Evolutionary conservation across 2,329 filamentous ascomycete genomes (phyloP), one percentile per base, ranked within the genome.

Genomic region (Trichoderma sp.): DNA sequence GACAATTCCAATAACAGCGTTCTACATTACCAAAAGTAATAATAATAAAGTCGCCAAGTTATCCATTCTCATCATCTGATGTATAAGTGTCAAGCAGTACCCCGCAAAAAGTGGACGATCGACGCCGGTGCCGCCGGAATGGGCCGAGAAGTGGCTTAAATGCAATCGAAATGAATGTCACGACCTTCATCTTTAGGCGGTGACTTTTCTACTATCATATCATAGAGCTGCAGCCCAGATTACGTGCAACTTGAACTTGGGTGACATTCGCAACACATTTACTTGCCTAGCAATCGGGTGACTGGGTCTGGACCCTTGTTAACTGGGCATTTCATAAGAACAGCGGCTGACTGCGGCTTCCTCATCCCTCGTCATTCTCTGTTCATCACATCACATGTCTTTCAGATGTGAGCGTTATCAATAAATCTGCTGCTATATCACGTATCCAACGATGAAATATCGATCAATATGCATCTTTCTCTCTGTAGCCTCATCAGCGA

Each of bases 31-130:
- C 12, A 23, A 9, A 26, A 26, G 11, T 5, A 53, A 34, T 53
- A 23, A 53, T 8, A 17, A 12, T 30, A 43, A 58, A n/a, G 26
- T n/a, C 9, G 6, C 13, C 13, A 28, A 55, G 3, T 9, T 17
- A 6, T 12, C n/a, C 6, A 15, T 34, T 61, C n/a, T 4, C n/a
- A 36, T 43, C n/a, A 36, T 53, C 39, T 61, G 9, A 62, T 53
- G 36, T 30, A 61, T 11, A 36, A 26, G 36, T 61, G 11, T 20
- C 26, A 26, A 32, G 13, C 26, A 12, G 39, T 20, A 71, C 69
- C 69, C 69, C 69, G 62, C 62, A 59, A 68, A 71, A 71, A 71
- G 63, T 71, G 63, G 69, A 71, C 28, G 69, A 71, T 71, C 63
- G 62, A 43, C 69, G 26, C 36, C 34, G 23, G 32, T 39, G 53